Evolutionary conservation across 371 early-diverging fungal genomes (phyloP).

Genomic region (Apophysomyces trapeziformis): DNA sequence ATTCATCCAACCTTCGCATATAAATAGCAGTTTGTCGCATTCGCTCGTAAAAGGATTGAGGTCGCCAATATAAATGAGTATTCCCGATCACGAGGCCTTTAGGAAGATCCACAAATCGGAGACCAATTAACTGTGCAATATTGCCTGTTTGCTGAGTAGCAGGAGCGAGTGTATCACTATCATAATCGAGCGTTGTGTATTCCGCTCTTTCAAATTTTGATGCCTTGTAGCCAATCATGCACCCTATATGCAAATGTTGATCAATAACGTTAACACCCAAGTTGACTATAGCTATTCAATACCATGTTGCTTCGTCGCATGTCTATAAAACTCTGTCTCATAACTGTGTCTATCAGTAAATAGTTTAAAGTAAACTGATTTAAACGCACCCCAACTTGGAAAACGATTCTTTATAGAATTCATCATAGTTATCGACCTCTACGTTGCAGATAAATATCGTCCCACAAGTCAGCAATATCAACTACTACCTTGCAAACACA

Average conservation of each 20-base stretch:
- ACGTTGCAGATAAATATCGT: background rate
- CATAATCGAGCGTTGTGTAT: constrained; percentile 53
- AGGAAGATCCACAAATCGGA: background rate
- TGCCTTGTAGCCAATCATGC: constrained; percentile 38
- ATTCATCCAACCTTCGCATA: constrained; percentile 23
- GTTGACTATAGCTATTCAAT: background rate
- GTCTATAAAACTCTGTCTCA: constrained; percentile 28
- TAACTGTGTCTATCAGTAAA: constrained; percentile 18
- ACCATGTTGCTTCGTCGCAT: constrained; percentile 50
- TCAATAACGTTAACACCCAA: background rate
- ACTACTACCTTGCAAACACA: constrained; percentile 56
- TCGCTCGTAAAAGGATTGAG: constrained; percentile 60
- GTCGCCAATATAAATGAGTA: constrained; percentile 64
- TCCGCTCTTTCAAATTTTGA: constrained; percentile 37
- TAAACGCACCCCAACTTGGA: constrained; percentile 34
- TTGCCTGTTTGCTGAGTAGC: constrained; percentile 60
- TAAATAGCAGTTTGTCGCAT: constrained; percentile 53
- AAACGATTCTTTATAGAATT: constrained; percentile 33
- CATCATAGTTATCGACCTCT: constrained; percentile 51
- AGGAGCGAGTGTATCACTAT: constrained; percentile 37
- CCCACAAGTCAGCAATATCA: background rate
- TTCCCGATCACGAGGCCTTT: constrained; percentile 40
- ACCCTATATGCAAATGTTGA: constrained; percentile 17
- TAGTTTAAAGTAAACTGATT: background rate
- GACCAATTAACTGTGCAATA: constrained; percentile 50